phyloP scores from a whole-genome alignment of 805 yeast genomes.

The Ascoidea rubescens region DNA sequence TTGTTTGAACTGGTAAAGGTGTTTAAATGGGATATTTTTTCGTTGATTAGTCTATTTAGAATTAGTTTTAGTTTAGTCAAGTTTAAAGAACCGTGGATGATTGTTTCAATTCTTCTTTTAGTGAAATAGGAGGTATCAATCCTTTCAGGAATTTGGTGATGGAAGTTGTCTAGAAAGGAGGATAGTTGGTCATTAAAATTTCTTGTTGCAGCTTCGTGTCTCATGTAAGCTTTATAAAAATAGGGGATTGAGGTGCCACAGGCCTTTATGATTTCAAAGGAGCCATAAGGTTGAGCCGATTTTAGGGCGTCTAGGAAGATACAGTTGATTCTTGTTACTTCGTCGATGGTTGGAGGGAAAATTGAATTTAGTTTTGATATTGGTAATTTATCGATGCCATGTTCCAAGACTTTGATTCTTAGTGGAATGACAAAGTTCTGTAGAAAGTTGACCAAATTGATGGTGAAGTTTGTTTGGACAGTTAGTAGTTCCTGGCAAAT shows the following conservation, averaged over 20 bases:
- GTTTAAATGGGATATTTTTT: constrained; percentile 7
- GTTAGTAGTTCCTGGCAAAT: constrained; percentile 54
- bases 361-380: constrained; percentile 58
- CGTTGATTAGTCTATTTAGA: constrained; percentile 41
- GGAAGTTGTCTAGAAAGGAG: constrained; percentile 25
- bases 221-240: constrained; percentile 82
- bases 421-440: constrained; percentile 72
- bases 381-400: constrained; percentile 21
- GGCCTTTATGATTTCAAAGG: constrained; percentile 64
- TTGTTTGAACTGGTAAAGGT: constrained; percentile 5
- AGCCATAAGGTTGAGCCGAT: constrained; percentile 54
- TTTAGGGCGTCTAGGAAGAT: constrained; percentile 65
- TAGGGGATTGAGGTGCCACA: constrained; percentile 77
- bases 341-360: constrained; percentile 94
- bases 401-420: constrained; percentile 52
- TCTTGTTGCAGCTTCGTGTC: constrained; percentile 87
- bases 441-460: constrained; percentile 55
- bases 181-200: constrained; percentile 36
- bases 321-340: constrained; percentile 80
- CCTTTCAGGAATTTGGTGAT: constrained; percentile 15
- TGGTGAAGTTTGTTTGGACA: constrained; percentile 65
- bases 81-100: constrained; percentile 59
- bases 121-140: constrained; percentile 22
- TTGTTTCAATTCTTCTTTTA: constrained; percentile 39
- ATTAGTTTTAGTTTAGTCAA: constrained; percentile 58